These are phyloP conservation scores for Amoebophrya sp. DNA, from an alignment of 169 alveolate genomes.

Conservation along the genomic window DNA sequence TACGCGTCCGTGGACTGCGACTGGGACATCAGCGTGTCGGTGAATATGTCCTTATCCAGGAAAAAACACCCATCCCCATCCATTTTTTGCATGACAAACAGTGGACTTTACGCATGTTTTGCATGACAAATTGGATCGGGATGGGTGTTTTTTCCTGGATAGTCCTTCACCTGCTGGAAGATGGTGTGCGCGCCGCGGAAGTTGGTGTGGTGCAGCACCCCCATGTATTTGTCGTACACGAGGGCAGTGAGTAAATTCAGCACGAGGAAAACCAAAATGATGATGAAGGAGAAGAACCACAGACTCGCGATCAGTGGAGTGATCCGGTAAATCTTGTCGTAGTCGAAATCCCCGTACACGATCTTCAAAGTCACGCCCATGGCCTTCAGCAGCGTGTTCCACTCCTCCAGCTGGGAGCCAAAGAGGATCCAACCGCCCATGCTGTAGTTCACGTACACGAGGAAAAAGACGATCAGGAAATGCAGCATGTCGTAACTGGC, in stretches of 20 bases:
- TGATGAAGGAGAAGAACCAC: background rate
- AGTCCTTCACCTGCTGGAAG: background rate
- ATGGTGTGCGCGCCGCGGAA: background rate
- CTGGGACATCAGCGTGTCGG: constrained; percentile 8
- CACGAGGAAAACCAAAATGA: background rate
- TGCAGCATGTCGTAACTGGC: constrained; percentile 9
- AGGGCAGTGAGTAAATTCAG: background rate
- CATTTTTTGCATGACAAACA: no score
- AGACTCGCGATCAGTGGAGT: background rate
- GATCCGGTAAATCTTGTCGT: background rate
- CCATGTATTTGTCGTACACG: constrained; percentile 20
- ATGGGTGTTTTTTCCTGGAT: no score
- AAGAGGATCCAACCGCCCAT: background rate
- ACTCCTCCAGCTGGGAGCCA: background rate
- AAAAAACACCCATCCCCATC: no score
- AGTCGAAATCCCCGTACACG: background rate
- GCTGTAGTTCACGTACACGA: background rate
- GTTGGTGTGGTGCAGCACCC: background rate
- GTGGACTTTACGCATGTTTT: no score
- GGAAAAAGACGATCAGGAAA: background rate
- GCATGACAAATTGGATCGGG: no score
- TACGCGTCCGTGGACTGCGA: background rate
- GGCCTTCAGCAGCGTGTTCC: background rate
- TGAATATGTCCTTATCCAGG: no score
- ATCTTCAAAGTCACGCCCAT: background rate